Conservation (phyloP, 805 yeast species). For the Lachancea mirantina region DNA sequence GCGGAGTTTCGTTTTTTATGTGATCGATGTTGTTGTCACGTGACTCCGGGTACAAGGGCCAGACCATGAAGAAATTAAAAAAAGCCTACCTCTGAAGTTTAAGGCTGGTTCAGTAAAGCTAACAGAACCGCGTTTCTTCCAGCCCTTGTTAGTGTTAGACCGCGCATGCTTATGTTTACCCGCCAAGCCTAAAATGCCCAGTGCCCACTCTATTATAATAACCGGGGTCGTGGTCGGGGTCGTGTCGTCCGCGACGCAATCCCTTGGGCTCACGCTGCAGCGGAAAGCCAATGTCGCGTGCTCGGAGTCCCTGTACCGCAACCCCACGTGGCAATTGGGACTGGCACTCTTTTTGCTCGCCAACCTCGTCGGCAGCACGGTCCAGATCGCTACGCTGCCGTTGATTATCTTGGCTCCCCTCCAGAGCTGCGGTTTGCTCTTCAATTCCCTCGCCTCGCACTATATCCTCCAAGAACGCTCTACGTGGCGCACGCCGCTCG, state of each 20-base stretch:
- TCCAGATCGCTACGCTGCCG: conserved; percentile 80
- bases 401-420: conserved; percentile 71
- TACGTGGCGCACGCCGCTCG: conserved; percentile 47
- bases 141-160: background rate
- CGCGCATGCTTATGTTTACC: background rate
- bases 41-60: background rate
- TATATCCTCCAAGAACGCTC: conserved; percentile 62
- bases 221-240: conserved; percentile 67
- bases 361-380: conserved; percentile 71
- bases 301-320: conserved; percentile 18
- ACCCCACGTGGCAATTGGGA: conserved; percentile 67
- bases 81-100: background rate
- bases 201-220: conserved; percentile 24
- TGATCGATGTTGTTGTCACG: background rate
- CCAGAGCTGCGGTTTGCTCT: conserved; percentile 83
- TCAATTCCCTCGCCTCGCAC: conserved; percentile 70
- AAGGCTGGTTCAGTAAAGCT: background rate
- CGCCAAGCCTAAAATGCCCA: conserved; percentile 2
- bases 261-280: conserved; percentile 76
- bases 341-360: conserved; percentile 62
- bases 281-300: conserved; percentile 37
- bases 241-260: conserved; percentile 68
- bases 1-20: conserved; percentile 5
- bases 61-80: too few relatives aligned
- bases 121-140: background rate